Conservation (phyloP, 2,329 filamentous ascomycete genomes). For the Paracorniculantispora psalliotae region DNA sequence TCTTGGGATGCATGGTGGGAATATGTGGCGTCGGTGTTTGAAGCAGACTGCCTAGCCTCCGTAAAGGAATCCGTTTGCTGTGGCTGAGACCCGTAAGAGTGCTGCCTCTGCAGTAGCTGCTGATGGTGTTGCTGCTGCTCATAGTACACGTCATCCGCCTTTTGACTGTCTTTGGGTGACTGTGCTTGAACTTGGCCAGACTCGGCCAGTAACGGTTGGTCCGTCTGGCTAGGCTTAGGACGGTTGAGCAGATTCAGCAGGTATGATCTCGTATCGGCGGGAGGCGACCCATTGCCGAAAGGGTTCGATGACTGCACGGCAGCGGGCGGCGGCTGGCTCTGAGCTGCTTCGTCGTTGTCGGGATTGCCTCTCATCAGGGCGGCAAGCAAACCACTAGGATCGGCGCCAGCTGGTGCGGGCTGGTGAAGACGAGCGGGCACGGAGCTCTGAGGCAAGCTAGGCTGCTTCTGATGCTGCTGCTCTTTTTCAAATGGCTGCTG, state of each 20-base stretch:
- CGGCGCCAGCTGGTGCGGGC: slow-evolving; percentile 50
- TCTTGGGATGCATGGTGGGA: slow-evolving; percentile 32
- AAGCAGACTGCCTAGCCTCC: background rate
- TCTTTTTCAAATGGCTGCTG: slow-evolving; percentile 17
- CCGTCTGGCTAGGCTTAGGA: slow-evolving; percentile 61
- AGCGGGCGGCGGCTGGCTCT: slow-evolving; percentile 19
- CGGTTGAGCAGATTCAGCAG: slow-evolving; percentile 81
- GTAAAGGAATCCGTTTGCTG: slow-evolving; percentile 15
- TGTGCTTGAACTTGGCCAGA: slow-evolving; percentile 32
- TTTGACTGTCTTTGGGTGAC: slow-evolving; percentile 41
- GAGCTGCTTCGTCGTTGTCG: slow-evolving; percentile 41
- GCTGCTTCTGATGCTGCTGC: slow-evolving; percentile 18
- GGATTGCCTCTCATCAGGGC: slow-evolving; percentile 55
- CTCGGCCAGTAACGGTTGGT: slow-evolving; percentile 38
- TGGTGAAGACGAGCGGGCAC: slow-evolving; percentile 46
- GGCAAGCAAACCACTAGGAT: slow-evolving; percentile 54
- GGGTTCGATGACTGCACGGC: slow-evolving; percentile 26
- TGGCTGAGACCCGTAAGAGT: slow-evolving; percentile 12
- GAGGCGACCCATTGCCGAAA: slow-evolving; percentile 47
- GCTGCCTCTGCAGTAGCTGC: slow-evolving; percentile 16
- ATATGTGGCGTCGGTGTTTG: slow-evolving; percentile 8
- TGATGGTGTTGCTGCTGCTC: slow-evolving; percentile 27
- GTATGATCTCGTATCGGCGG: slow-evolving; percentile 74
- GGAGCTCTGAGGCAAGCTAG: slow-evolving; percentile 15
- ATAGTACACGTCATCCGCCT: slow-evolving; percentile 25